Conservation (phyloP, 2,329 filamentous ascomycete species). For the Triangularia verruculosa region DNA sequence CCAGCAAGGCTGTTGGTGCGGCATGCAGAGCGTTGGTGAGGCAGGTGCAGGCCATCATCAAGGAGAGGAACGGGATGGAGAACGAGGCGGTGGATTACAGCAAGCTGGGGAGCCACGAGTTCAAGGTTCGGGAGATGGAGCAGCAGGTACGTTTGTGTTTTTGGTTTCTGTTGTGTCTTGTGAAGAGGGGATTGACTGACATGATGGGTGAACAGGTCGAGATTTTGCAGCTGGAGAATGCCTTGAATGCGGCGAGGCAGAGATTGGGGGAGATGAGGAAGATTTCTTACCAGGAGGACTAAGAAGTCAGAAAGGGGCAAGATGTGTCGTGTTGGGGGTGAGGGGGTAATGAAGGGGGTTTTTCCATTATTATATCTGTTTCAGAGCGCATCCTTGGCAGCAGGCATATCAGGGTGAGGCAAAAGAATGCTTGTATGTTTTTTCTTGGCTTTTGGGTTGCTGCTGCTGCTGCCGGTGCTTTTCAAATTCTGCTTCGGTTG, state of each 20-base stretch:
- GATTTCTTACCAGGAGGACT: conserved; percentile 86
- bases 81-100: conserved; percentile 78
- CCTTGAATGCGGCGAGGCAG: conserved; percentile 72
- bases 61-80: conserved; percentile 76
- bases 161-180: background rate
- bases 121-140: conserved; percentile 99
- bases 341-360: background rate
- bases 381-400: background rate
- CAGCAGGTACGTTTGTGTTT: conserved; percentile 72
- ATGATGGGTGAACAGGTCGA: conserved; percentile 65
- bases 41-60: conserved; percentile 93
- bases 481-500: background rate
- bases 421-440: background rate
- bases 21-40: conserved; percentile 85
- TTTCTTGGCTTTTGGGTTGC: background rate
- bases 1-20: conserved; percentile 86
- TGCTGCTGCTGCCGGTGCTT: background rate
- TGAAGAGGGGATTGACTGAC: conserved; percentile 23
- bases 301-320: background rate
- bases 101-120: conserved; percentile 87
- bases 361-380: background rate
- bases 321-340: too few relatives aligned
- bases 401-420: background rate
- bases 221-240: conserved; percentile 92
- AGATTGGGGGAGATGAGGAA: conserved; percentile 96